These are phyloP conservation scores for Cladophialophora bantiana DNA, from an alignment of 2,329 filamentous ascomycete genomes.

Conservation along the genomic window DNA sequence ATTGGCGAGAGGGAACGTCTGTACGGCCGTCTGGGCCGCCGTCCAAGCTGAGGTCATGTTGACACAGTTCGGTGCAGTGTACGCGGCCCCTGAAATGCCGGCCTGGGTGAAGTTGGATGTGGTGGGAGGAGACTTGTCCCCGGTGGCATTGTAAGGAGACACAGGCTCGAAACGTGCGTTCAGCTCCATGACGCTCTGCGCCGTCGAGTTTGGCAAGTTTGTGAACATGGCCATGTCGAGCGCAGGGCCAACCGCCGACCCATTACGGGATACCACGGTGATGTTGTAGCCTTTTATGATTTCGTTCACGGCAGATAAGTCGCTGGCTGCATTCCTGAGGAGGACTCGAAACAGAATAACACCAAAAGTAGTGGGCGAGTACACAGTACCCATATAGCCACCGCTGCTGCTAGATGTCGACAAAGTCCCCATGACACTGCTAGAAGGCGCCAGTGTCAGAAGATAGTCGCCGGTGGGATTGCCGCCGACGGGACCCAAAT, in stretches of 20 bases:
- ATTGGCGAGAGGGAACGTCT: neutral
- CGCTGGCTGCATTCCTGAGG: neutral
- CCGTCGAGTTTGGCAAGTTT: neutral
- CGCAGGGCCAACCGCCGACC: neutral
- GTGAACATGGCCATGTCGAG: neutral
- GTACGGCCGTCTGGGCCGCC: neutral
- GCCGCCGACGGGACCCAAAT: neutral
- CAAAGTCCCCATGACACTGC: neutral
- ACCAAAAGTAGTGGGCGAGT: conserved; percentile 1
- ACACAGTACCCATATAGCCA: neutral
- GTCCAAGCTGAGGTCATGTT: neutral
- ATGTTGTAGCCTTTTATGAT: neutral
- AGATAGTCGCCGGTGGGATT: neutral
- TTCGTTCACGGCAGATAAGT: neutral
- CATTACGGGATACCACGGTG: neutral
- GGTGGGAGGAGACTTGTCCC: neutral
- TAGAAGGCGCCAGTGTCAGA: neutral
- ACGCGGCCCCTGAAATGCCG: neutral
- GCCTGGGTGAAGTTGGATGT: conserved; percentile 2
- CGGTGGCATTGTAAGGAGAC: neutral
- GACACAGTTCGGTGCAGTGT: neutral
- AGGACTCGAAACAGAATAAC: neutral
- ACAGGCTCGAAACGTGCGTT: neutral
- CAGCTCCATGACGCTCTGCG: conserved; percentile 1
- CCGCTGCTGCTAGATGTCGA: neutral